Evolutionary conservation across 306 rosid genomes (phyloP).

Genomic region (Hippophae gyantsensis): DNA sequence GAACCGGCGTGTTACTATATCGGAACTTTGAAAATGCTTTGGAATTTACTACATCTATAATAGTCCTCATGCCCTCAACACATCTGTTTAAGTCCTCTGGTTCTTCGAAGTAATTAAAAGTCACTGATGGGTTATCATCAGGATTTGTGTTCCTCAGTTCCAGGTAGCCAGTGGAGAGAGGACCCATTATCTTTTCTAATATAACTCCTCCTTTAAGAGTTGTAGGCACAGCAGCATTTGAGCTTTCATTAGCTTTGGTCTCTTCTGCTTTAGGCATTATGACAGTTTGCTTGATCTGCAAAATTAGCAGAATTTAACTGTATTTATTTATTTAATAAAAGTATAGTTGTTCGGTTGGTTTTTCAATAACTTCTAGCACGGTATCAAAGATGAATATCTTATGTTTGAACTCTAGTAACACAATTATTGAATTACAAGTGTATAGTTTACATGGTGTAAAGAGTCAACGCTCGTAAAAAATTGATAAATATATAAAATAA

Average conservation of each 20-base stretch:
- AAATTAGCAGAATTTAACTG: not conserved
- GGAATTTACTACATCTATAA: conserved; percentile 48
- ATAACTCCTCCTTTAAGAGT: conserved; percentile 54
- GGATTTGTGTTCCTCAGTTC: conserved; percentile 46
- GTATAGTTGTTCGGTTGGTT: no score
- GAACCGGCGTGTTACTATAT: conserved; percentile 18
- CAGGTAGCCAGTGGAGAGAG: conserved; percentile 46
- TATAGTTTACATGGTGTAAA: no score
- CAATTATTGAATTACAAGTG: no score
- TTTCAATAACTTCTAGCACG: no score
- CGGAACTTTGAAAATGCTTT: conserved; percentile 50
- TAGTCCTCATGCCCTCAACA: conserved; percentile 55
- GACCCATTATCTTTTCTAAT: conserved; percentile 54
- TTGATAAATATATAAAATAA: no score
- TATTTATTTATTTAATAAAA: no score
- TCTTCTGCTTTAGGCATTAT: conserved; percentile 18
- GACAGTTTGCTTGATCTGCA: conserved; percentile 35
- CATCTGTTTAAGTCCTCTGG: conserved; percentile 52
- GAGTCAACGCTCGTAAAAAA: no score
- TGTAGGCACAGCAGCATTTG: conserved; percentile 16
- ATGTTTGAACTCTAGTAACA: no score
- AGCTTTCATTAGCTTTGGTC: conserved; percentile 13
- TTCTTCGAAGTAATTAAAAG: conserved; percentile 68
- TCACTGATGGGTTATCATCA: conserved; percentile 50
- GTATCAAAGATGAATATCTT: no score